These are phyloP conservation scores for Fomitopsis serialis DNA, from an alignment of 768 basidiomycete genomes.

Conservation along the genomic window DNA sequence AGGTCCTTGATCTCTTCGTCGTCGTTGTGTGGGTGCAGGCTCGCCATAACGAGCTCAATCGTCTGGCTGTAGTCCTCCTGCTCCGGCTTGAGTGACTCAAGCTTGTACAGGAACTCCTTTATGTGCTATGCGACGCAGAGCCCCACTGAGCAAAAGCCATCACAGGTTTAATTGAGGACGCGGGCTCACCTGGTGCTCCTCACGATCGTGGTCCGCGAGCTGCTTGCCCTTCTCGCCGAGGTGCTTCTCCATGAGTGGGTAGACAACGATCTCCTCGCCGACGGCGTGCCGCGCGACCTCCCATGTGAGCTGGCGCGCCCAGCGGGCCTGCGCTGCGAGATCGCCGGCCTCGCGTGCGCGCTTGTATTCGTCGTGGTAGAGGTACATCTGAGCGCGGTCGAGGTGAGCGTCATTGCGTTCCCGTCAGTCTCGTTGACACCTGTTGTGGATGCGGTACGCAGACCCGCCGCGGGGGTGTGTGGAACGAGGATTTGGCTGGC, in stretches of 20 bases:
- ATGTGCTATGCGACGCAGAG: constrained; percentile 32
- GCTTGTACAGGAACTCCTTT: constrained; percentile 37
- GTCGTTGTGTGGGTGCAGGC: constrained; percentile 48
- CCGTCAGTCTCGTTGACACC: neutral
- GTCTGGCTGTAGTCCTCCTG: constrained; percentile 36
- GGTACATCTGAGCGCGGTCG: constrained; percentile 62
- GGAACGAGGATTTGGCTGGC: too few relatives aligned
- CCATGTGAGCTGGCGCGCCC: constrained; percentile 54
- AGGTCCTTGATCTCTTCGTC: constrained; percentile 55
- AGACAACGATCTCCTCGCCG: constrained; percentile 59
- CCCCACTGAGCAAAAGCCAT: constrained; percentile 27
- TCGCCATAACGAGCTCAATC: constrained; percentile 41
- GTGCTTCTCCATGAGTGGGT: constrained; percentile 55
- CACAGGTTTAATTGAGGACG: too few relatives aligned
- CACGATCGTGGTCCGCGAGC: constrained; percentile 50
- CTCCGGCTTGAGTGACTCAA: constrained; percentile 41
- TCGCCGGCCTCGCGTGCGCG: constrained; percentile 30
- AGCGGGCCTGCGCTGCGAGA: constrained; percentile 42
- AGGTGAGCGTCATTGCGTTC: neutral
- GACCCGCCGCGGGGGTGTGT: too few relatives aligned
- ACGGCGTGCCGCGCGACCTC: constrained; percentile 57
- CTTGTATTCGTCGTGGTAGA: constrained; percentile 47
- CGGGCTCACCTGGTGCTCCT: constrained; percentile 45
- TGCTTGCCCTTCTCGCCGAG: constrained; percentile 45
- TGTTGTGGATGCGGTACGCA: too few relatives aligned